phyloP scores from a whole-genome alignment of 768 basidiomycete species.

The Auricularia cornea region DNA sequence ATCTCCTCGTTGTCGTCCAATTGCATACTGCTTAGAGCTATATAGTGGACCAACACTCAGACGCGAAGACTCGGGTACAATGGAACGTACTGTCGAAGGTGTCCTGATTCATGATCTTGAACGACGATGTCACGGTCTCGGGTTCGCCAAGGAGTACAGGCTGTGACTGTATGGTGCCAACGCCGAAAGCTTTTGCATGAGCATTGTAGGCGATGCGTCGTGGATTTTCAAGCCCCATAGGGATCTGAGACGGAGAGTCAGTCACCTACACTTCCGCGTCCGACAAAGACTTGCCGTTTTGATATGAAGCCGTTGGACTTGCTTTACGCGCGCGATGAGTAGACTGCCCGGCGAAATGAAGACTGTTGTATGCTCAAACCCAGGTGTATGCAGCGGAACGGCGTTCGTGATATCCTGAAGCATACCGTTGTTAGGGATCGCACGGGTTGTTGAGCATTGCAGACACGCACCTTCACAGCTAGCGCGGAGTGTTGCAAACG shows the following conservation, averaged over 20 bases:
- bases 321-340: constrained; percentile 55
- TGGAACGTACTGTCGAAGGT: constrained; percentile 50
- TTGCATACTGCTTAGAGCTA: constrained; percentile 40
- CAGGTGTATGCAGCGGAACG: constrained; percentile 38
- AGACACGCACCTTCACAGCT: constrained; percentile 50
- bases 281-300: constrained; percentile 45
- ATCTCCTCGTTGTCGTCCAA: constrained; percentile 55
- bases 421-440: neutral
- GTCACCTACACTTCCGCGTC: constrained; percentile 5
- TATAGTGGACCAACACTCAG: constrained; percentile 9
- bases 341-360: constrained; percentile 47
- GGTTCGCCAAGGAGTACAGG: constrained; percentile 48
- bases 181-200: constrained; percentile 48
- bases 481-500: constrained; percentile 61
- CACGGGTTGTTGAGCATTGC: neutral
- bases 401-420: constrained; percentile 46
- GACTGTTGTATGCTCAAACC: constrained; percentile 47
- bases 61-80: neutral
- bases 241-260: constrained; percentile 36
- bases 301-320: constrained; percentile 74
- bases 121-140: constrained; percentile 41
- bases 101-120: constrained; percentile 58
- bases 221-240: constrained; percentile 66
- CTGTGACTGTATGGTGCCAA: constrained; percentile 48
- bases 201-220: constrained; percentile 55